Conservation (phyloP, 805 yeast species). For the Dipodascopsis tothii region DNA sequence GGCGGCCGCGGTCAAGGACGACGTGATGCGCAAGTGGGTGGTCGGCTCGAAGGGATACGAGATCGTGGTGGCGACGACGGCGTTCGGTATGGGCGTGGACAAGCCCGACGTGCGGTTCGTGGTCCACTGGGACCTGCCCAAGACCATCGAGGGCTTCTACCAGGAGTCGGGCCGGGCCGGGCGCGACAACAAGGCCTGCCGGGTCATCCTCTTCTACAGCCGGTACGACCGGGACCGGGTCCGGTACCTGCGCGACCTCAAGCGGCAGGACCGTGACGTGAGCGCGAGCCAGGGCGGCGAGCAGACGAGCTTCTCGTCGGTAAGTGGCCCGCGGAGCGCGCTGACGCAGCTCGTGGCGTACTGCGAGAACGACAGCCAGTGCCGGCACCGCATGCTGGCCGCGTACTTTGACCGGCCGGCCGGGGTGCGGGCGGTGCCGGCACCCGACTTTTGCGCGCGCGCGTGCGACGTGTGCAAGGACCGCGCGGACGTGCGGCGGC, state of each 20-base stretch:
- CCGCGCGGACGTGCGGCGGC: not conserved
- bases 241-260: not conserved
- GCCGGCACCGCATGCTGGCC: not conserved
- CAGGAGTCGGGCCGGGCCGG: slow-evolving; percentile 99
- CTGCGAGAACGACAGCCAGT: not conserved
- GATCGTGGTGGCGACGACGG: slow-evolving; percentile 91
- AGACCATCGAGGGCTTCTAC: slow-evolving; percentile 88
- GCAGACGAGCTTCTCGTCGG: not conserved
- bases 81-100: slow-evolving; percentile 98
- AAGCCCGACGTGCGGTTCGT: slow-evolving; percentile 83
- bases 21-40: slow-evolving; percentile 80
- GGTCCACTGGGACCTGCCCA: slow-evolving; percentile 75
- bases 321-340: not conserved
- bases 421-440: not conserved
- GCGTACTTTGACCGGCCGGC: not conserved
- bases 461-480: not conserved
- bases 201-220: slow-evolving; percentile 72
- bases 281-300: not conserved
- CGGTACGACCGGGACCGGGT: slow-evolving; percentile 30
- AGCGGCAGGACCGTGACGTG: not conserved
- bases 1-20: slow-evolving; percentile 63
- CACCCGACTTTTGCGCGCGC: not conserved
- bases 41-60: slow-evolving; percentile 42
- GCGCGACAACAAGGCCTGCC: slow-evolving; percentile 77
- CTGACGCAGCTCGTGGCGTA: not conserved